Percentiles rank a stretch among this genome's conserved stretches.
phyloP scores from a whole-genome alignment of 2,329 filamentous ascomycete genomes.

The Aspergillus sp. region DNA sequence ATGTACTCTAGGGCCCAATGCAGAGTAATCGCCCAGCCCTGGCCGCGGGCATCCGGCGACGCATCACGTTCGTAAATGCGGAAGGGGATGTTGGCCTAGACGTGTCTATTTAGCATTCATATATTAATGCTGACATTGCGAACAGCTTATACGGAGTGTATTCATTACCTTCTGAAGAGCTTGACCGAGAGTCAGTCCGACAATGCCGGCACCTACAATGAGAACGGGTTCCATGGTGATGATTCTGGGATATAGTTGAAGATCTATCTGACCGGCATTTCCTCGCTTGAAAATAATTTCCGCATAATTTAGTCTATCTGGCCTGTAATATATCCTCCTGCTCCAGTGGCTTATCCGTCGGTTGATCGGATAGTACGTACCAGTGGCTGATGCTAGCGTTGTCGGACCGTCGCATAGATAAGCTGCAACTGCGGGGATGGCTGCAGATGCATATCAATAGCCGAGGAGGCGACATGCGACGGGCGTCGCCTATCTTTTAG shows the following conservation, averaged over 20 bases:
- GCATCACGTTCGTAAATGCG: constrained; percentile 34
- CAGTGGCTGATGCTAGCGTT: not conserved
- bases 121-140: too few relatives aligned
- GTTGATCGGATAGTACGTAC: not conserved
- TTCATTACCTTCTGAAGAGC: constrained; percentile 20
- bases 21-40: constrained; percentile 32
- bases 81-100: constrained; percentile 31
- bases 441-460: not conserved
- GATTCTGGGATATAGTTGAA: not conserved
- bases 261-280: not conserved
- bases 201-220: constrained; percentile 30
- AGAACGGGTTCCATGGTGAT: constrained; percentile 24
- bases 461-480: not conserved
- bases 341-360: too few relatives aligned
- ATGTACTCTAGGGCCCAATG: constrained; percentile 31
- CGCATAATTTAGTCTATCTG: too few relatives aligned
- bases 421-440: constrained; percentile 20
- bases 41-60: constrained; percentile 24
- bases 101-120: not conserved
- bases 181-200: constrained; percentile 28
- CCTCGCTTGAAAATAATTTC: not conserved
- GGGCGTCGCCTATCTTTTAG: too few relatives aligned
- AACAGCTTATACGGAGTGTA: not conserved
- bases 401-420: constrained; percentile 30
- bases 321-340: too few relatives aligned